Conservation (phyloP, 2,329 filamentous ascomycete species). For the Aphanoascus verrucosus region DNA sequence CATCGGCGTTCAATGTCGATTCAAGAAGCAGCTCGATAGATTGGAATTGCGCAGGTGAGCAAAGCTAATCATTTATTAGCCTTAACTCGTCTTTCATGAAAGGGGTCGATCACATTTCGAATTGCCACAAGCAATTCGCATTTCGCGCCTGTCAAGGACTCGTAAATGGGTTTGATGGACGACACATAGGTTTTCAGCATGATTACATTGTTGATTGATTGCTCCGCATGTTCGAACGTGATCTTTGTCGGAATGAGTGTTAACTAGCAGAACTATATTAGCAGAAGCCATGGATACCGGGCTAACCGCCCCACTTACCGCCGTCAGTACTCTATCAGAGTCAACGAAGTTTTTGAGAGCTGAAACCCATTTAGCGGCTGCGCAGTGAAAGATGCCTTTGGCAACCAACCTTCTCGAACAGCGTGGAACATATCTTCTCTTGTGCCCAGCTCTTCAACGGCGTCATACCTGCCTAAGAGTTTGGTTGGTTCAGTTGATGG, state of each 20-base stretch:
- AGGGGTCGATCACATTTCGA: conserved; percentile 40
- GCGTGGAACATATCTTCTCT: conserved; percentile 79
- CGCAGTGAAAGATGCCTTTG: neutral
- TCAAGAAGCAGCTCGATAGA: conserved; percentile 56
- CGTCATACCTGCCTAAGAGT: conserved; percentile 64
- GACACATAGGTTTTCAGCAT: conserved; percentile 73
- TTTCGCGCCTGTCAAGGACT: conserved; percentile 54
- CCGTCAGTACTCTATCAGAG: conserved; percentile 67
- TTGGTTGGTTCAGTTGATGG: conserved; percentile 64
- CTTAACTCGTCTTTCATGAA: neutral
- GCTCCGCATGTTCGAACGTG: conserved; percentile 60
- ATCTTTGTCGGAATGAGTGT: conserved; percentile 61
- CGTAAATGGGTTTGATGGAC: conserved; percentile 55
- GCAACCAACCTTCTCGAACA: conserved; percentile 52
- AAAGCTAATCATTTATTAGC: conserved; percentile 40
- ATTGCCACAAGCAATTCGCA: conserved; percentile 58
- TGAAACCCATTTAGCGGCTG: conserved; percentile 23
- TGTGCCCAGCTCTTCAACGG: conserved; percentile 67
- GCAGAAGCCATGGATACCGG: conserved; percentile 1
- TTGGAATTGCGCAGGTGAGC: conserved; percentile 51
- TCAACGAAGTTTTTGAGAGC: conserved; percentile 67
- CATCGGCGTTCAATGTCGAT: conserved; percentile 66
- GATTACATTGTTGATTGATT: conserved; percentile 75
- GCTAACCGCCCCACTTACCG: conserved; percentile 41
- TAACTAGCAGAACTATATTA: conserved; percentile 46